Percentiles rank a stretch among this genome's conserved stretches.
These are phyloP conservation scores for Auxenochlorella pyrenoidosa DNA, from an alignment of 139 green algal species.

Conservation along the genomic window DNA sequence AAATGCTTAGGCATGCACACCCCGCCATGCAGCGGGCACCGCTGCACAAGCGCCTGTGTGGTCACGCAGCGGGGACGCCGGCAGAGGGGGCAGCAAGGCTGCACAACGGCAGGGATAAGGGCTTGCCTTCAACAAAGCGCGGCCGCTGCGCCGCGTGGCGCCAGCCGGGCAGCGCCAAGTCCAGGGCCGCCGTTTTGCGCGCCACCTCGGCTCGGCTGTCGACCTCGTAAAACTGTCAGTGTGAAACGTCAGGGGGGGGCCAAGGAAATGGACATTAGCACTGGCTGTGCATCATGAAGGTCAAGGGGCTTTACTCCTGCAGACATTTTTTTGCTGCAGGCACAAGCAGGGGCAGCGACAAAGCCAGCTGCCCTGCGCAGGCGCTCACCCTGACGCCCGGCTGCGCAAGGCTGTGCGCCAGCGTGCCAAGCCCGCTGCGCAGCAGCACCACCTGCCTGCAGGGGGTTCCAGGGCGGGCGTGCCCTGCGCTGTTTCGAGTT, in stretches of 20 bases:
- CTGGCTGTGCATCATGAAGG: too few relatives aligned
- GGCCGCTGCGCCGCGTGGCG: conserved; percentile 12
- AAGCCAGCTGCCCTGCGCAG: neutral
- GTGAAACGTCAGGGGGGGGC: too few relatives aligned
- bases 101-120: neutral
- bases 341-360: neutral
- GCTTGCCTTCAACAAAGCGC: conserved; percentile 18
- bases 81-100: too few relatives aligned
- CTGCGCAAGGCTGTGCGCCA: conserved; percentile 10
- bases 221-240: conserved; percentile 40
- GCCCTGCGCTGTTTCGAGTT: too few relatives aligned
- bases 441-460: conserved; percentile 42
- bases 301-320: too few relatives aligned
- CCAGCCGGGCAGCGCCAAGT: conserved; percentile 14
- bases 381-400: neutral
- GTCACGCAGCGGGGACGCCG: too few relatives aligned
- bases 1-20: neutral
- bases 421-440: neutral
- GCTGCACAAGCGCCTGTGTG: too few relatives aligned
- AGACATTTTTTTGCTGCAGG: too few relatives aligned
- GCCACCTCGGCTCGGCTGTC: conserved; percentile 10
- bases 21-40: too few relatives aligned
- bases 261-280: too few relatives aligned
- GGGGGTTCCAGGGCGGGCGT: neutral
- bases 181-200: conserved; percentile 26